phyloP scores from a whole-genome alignment of 73 alveolate species.

The Symbiodinium natans region DNA sequence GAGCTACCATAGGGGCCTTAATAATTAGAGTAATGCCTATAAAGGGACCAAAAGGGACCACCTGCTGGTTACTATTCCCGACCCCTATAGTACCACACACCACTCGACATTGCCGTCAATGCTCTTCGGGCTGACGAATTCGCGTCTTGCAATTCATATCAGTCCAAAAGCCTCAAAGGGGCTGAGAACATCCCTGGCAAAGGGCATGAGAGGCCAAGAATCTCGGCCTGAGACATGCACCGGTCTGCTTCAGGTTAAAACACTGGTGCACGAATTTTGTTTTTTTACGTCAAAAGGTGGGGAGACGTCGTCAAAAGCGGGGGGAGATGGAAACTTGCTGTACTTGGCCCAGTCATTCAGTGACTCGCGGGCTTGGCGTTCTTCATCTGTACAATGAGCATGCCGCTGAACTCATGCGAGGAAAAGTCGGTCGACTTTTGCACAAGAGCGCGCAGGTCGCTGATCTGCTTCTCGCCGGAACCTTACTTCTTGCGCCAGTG shows the following conservation, averaged over 20 bases:
- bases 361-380: not conserved
- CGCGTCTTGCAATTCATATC: no score
- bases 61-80: no score
- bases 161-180: not conserved
- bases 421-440: not conserved
- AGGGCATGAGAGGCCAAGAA: not conserved
- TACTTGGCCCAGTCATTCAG: not conserved
- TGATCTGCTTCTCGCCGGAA: constrained; percentile 69
- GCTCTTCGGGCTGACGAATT: no score
- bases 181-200: constrained; percentile 37
- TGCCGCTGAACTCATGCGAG: constrained; percentile 31
- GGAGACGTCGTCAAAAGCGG: not conserved
- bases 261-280: not conserved
- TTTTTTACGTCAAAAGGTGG: not conserved
- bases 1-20: no score
- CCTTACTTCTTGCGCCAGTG: not conserved
- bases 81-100: no score
- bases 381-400: constrained; percentile 2
- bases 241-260: constrained; percentile 39
- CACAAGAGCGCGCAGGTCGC: not conserved
- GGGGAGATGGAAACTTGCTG: not conserved
- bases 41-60: no score
- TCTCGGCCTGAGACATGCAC: not conserved
- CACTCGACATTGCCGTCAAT: no score
- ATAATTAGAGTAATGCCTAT: no score